Percentiles rank a stretch among this genome's conserved stretches.
Evolutionary conservation across 1,284 basidiomycete genomes (phyloP).

Genomic region (Ganoderma lingzhi): DNA sequence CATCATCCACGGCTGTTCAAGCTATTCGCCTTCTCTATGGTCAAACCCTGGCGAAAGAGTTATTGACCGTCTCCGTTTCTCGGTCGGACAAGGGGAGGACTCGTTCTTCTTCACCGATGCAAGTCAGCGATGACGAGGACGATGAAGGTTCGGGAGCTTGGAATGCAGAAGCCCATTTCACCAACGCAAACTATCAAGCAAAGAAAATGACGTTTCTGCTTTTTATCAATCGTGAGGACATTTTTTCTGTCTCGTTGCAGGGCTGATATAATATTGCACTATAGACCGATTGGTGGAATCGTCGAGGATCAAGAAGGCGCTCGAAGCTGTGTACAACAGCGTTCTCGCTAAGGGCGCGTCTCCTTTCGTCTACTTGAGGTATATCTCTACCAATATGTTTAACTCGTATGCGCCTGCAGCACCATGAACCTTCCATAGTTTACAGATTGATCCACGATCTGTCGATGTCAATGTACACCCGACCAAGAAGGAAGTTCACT

Average conservation of each 20-base stretch:
- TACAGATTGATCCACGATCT: slow-evolving; percentile 86
- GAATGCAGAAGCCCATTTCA: slow-evolving; percentile 81
- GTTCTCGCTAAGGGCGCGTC: slow-evolving; percentile 92
- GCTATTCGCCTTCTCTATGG: slow-evolving; percentile 89
- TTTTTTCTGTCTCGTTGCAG: not conserved
- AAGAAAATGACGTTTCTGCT: slow-evolving; percentile 89
- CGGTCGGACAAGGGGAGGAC: slow-evolving; percentile 36
- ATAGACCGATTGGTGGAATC: slow-evolving; percentile 96
- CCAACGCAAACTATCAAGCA: slow-evolving; percentile 89
- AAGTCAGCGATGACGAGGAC: slow-evolving; percentile 37
- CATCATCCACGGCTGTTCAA: slow-evolving; percentile 70
- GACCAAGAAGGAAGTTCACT: slow-evolving; percentile 97
- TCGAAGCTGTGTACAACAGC: slow-evolving; percentile 88
- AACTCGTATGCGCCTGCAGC: not conserved
- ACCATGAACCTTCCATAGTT: slow-evolving; percentile 47
- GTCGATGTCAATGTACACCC: slow-evolving; percentile 99
- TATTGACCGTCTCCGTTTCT: slow-evolving; percentile 66
- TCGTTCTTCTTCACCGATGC: slow-evolving; percentile 7
- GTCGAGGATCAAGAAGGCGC: slow-evolving; percentile 83
- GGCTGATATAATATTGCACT: slow-evolving; percentile 5
- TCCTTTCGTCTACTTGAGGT: slow-evolving; percentile 96
- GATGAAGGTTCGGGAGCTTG: slow-evolving; percentile 51
- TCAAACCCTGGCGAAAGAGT: slow-evolving; percentile 81
- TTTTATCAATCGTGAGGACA: slow-evolving; percentile 94
- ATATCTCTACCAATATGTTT: slow-evolving; percentile 16